Percentiles rank a stretch among this genome's conserved stretches.
phyloP scores from a whole-genome alignment of 225 moss, liverwort and hornwort species.

The Physcomitrellopsis africana region DNA sequence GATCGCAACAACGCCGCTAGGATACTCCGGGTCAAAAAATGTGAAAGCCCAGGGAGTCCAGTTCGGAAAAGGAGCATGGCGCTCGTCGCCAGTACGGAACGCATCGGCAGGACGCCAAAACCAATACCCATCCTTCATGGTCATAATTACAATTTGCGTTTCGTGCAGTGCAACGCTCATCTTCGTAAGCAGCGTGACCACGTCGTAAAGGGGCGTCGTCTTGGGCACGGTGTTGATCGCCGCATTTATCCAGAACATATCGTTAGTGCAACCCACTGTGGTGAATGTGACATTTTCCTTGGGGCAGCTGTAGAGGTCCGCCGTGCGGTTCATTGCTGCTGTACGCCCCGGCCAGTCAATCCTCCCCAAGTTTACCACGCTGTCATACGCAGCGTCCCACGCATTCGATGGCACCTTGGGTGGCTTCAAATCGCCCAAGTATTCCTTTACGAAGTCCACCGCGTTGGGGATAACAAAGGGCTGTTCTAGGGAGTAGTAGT shows the following conservation, averaged over 20 bases:
- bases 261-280: not conserved
- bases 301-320: not conserved
- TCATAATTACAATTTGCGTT: not conserved
- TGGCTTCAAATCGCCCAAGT: not conserved
- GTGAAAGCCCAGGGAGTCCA: not conserved
- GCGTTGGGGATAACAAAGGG: conserved; percentile 19
- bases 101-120: conserved; percentile 20
- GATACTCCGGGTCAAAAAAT: not conserved
- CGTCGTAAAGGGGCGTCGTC: conserved; percentile 6
- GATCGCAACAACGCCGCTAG: not conserved
- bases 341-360: conserved; percentile 19
- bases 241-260: not conserved
- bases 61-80: not conserved
- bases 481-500: conserved; percentile 1
- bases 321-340: conserved; percentile 2
- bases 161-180: conserved; percentile 12
- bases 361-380: conserved; percentile 2
- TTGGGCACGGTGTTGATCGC: not conserved
- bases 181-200: conserved; percentile 8
- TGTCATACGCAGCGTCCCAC: conserved; percentile 8
- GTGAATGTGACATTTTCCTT: not conserved
- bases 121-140: not conserved
- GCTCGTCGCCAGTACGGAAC: not conserved
- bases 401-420: conserved; percentile 11
- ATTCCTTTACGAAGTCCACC: conserved; percentile 6